Evolutionary conservation across 2,329 filamentous ascomycete species (phyloP), one percentile per base, ranked within the genome.

Genomic region (Aspergillus caelatus): DNA sequence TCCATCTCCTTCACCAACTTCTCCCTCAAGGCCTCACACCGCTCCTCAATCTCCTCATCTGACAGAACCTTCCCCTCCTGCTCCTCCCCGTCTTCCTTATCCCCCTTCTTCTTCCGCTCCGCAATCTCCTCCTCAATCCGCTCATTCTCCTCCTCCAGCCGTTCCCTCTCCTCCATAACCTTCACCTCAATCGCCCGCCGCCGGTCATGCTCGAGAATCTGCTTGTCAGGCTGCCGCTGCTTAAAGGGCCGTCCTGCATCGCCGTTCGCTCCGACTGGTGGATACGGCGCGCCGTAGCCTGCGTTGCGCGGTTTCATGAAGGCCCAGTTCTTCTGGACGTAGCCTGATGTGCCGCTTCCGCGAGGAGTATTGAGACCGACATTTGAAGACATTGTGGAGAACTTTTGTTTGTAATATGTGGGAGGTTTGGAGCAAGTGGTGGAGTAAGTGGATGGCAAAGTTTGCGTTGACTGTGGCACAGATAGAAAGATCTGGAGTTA

Each of bases 291-390:
- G 63, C 83, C 85, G 72, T 88, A 86, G 56, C 78, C 79, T 30
- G 74, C 66, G 81, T 96, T 93, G 80, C 94, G 93, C 34, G 92
- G 93, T 75, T 86, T 89, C 71, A 97, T 88, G 75, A 94, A 89
- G 21, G 95, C 95, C 41, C 93, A 88, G 82, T 98, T 99, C 79
- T 93, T 92, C 81, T 98, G 94, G 62, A 99, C 94, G 78, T 98
- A 98, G 76, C 95, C 95, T 1, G 94, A 98, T 62, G 95, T 99
- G 55, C 95, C 95, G 76, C 92, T 96, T 70, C 95, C 95, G 74
- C 95, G 90, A 3, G 95, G 95, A 5, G 95, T 99, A 62, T 91
- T 89, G 72, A 99, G 92, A 62, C 95, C 96, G 74, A 99, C 95
- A 82, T 99, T 99, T 69, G 95, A 93, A 65, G 94, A 95, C 95